These are phyloP conservation scores for Bipolaris bicolor DNA, from an alignment of 2,329 filamentous ascomycete species.

Conservation along the genomic window DNA sequence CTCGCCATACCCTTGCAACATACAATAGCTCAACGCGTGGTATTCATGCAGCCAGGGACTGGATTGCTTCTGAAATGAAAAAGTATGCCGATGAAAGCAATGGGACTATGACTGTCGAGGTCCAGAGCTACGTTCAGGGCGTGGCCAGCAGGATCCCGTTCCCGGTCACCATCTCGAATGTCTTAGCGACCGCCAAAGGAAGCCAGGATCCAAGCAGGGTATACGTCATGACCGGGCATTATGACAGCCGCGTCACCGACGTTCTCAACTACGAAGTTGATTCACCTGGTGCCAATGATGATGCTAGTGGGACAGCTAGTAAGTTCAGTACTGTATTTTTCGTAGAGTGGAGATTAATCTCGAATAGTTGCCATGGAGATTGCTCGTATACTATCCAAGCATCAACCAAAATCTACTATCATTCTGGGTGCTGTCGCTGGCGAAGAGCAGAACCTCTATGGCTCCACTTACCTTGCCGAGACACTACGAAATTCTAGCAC, in stretches of 20 bases:
- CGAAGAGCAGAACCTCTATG: constrained; percentile 64
- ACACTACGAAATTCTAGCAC: constrained; percentile 59
- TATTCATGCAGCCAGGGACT: constrained; percentile 64
- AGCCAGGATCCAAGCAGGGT: constrained; percentile 55
- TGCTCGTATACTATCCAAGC: constrained; percentile 58
- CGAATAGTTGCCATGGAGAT: constrained; percentile 59
- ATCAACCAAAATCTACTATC: constrained; percentile 59
- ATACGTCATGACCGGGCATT: constrained; percentile 63
- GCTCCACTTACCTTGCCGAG: constrained; percentile 59
- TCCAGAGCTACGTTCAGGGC: constrained; percentile 59
- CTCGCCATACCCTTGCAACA: constrained; percentile 61
- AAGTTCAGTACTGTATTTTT: constrained; percentile 3
- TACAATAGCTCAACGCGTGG: constrained; percentile 60
- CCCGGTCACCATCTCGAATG: constrained; percentile 60
- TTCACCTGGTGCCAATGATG: constrained; percentile 64
- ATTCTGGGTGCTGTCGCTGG: constrained; percentile 64
- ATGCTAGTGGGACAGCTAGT: constrained; percentile 61
- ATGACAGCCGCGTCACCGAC: constrained; percentile 61
- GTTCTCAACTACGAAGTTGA: constrained; percentile 59
- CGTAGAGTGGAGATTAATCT: constrained; percentile 11
- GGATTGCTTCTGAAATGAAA: constrained; percentile 60
- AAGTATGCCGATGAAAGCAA: constrained; percentile 56
- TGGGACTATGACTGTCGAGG: constrained; percentile 59
- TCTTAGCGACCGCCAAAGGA: constrained; percentile 57
- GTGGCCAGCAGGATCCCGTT: constrained; percentile 57